Base-by-base conservation (phyloP, 2,329 filamentous ascomycete species). In the Lizonia empirigonia region DNA sequence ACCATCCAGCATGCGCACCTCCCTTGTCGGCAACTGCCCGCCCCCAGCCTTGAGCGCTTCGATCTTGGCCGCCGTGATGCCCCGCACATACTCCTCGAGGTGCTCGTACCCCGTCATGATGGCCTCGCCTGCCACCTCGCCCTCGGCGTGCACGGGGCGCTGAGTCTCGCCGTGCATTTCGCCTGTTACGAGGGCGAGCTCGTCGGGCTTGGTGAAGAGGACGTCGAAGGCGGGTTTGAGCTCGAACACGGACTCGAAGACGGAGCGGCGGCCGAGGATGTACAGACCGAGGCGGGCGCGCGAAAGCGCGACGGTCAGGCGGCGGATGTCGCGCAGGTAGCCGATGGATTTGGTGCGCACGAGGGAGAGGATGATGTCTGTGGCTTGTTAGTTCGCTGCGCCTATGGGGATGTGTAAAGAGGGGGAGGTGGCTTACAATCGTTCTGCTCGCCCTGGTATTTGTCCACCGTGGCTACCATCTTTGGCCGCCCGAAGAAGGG, bases 401-500 rank as follows among this genome's bases (percentile, higher is more conserved):
- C 15, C 3, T 36, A 9, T n/a, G 12, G 4, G 12, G 1, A 48
- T 9, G n/a, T n/a, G n/a, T 7, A 13, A 3, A 16, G 22, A 7
- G n/a, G 7, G 37, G 19, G 27, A n/a, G 23, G 7, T 27, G n/a
- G 85, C 89, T 81, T 81, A 94, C 90, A 97, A 69, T 99, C 94
- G 74, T 99, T 99, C 76, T 99, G 94, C 79, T 99, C 94, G 71
- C 94, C 95, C 77, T 99, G 94, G 68, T 97, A 99, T 73, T 96
- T 97, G 77, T 99, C 94, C 57, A 99, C 93, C 5, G 95, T 99
- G 3, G 90, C 92, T 22, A 99, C 90, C 44, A 89, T 87, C 73
- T 87, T 89, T 15, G 94, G 94, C 73, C 96, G 77, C 7, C 93
- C 92, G 74, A 99, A 99, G 16, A 97, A 78, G 2, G 86, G 78